Base-by-base conservation (phyloP, 139 green algal genomes). In the Chlorella vulgaris region DNA sequence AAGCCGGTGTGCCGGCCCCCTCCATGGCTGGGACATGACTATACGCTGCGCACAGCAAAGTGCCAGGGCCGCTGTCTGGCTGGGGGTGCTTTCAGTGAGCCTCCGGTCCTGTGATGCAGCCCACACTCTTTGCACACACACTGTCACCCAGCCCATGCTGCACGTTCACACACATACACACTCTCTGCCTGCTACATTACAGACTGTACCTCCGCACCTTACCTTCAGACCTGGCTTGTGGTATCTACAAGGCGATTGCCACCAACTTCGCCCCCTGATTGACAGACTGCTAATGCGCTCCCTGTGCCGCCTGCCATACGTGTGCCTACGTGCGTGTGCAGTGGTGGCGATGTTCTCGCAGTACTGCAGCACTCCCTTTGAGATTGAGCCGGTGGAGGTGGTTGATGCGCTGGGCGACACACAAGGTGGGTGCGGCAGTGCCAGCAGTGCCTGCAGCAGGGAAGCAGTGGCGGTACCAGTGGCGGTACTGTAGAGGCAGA, bases 321-420 rank as follows among this genome's bases (percentile, higher is more conserved):
- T 6, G n/a, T 13, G 31, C 47, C 40, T 40, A 28, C 50, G 58
- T 28, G 2, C 29, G 10, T 58, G 47, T 50, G 42, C 69, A 80
- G 80, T 98, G 43, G 90, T 94, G 40, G 90, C 92, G 74, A 99
- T 99, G 96, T 99, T 99, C 83, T 91, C 87, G 0, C 87, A 99
- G 90, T 98, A 98, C 88, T 98, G 93, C 86, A 39, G 73, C n/a
- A 65, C 36, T 29, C 91, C 92, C 7, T 99, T 97, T 83, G 85
- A 93, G 80, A 86, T 99, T 58, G 97, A 99, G 90, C 95, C 96
- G 0, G 97, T 99, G 29, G 89, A 98, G 77, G 96, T 99, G 22
- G 84, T 94, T 15, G 92, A 97, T 82, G 86, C 90, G 4, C 89
- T 94, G 36, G 93, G 94, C 19, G 21, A 92, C 28, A 84, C 70